A percentile compares a stretch with the other conserved stretches of the same genome.
Conservation (phyloP, 495 filamentous ascomycete genomes). For the Filosporella fistucella region DNA sequence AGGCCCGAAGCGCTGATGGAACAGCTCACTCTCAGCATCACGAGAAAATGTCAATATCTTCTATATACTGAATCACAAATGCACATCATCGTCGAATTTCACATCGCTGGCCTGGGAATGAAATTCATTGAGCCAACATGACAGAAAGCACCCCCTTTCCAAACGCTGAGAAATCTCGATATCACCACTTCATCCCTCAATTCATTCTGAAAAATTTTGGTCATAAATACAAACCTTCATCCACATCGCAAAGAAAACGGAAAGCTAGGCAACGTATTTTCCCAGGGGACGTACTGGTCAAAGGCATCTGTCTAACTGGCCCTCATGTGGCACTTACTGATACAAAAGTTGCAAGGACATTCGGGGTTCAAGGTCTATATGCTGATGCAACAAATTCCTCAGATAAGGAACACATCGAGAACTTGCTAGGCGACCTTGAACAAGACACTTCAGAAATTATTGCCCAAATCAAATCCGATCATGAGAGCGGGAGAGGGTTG, state of each 20-base stretch:
- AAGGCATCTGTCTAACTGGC: slow-evolving; percentile 3
- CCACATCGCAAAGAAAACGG: not conserved
- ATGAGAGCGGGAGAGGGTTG: slow-evolving; percentile 17
- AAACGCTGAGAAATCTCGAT: no score
- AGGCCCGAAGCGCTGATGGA: no score
- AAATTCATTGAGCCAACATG: no score
- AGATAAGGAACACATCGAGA: slow-evolving; percentile 3
- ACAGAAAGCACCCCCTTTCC: no score
- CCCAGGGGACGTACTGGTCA: not conserved
- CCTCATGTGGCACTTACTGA: not conserved
- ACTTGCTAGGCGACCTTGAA: slow-evolving; percentile 2
- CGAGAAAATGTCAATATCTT: no score
- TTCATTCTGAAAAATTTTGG: slow-evolving; percentile 12
- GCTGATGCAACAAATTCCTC: not conserved
- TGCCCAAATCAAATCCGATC: slow-evolving; percentile 8
- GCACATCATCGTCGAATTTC: no score
- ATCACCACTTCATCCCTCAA: slow-evolving; percentile 13
- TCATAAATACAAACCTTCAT: slow-evolving; percentile 5
- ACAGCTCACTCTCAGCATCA: no score
- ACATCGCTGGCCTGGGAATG: no score
- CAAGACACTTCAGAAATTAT: not conserved
- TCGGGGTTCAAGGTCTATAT: slow-evolving; percentile 13
- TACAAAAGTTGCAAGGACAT: not conserved
- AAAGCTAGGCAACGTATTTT: slow-evolving; percentile 1
- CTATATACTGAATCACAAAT: no score